Evolutionary conservation across 73 alveolate species (phyloP).

Genomic region (Paramecium pentaurelia): DNA sequence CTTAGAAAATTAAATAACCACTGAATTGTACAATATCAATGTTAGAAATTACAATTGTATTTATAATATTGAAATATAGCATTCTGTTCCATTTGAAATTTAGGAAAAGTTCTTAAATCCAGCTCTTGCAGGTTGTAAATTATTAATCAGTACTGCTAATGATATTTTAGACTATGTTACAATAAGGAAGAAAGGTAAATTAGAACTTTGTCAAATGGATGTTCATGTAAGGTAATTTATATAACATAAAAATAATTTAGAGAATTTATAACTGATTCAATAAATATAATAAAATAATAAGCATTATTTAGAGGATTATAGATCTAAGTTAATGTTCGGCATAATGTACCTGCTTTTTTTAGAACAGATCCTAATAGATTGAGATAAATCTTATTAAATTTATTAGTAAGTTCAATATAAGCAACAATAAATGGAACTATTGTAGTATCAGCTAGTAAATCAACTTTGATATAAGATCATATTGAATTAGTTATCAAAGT

Average conservation of each 20-base stretch:
- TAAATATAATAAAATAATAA: not conserved
- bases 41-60: not conserved
- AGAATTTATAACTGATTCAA: not conserved
- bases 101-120: not conserved
- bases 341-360: not conserved
- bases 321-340: not conserved
- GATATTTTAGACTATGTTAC: not conserved
- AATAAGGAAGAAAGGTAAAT: not conserved
- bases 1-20: not conserved
- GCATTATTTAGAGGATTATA: slow-evolving; percentile 18
- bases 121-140: slow-evolving; percentile 26
- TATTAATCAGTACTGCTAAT: not conserved
- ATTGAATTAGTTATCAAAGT: not conserved
- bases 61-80: not conserved
- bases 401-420: not conserved
- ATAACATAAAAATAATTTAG: not conserved
- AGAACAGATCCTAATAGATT: slow-evolving; percentile 38
- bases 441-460: not conserved
- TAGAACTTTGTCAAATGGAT: not conserved
- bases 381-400: not conserved
- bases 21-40: slow-evolving; percentile 16
- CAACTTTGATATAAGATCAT: not conserved
- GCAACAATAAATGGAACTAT: slow-evolving; percentile 4
- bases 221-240: not conserved
- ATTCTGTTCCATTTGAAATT: slow-evolving; percentile 13